These are phyloP conservation scores for Metroxylon sagu DNA, from an alignment of 176 grass and related monocot genomes.

Conservation along the genomic window DNA sequence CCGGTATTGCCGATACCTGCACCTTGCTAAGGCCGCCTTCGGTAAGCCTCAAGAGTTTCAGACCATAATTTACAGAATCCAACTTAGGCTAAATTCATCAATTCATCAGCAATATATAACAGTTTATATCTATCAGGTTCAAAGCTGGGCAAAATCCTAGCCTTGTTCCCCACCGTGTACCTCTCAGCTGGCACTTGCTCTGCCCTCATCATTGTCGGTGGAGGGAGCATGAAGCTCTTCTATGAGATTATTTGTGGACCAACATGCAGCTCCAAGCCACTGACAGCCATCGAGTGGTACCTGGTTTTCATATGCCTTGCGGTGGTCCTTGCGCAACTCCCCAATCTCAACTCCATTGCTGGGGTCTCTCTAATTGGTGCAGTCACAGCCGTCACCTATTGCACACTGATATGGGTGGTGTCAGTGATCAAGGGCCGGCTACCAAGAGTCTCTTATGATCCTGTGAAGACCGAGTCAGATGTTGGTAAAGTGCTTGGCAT, in stretches of 20 bases:
- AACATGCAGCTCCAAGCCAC: constrained; percentile 35
- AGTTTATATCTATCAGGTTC: constrained; percentile 25
- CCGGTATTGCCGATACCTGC: constrained; percentile 75
- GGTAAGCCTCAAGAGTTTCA: constrained; percentile 20
- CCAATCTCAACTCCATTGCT: constrained; percentile 97
- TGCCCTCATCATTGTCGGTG: constrained; percentile 74
- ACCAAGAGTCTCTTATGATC: constrained; percentile 44
- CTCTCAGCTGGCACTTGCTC: constrained; percentile 90
- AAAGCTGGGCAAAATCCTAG: constrained; percentile 53
- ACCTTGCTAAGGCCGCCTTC: constrained; percentile 56
- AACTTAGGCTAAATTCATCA: too few relatives aligned
- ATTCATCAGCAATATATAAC: too few relatives aligned
- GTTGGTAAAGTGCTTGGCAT: constrained; percentile 34
- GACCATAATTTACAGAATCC: too few relatives aligned
- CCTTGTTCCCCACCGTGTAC: constrained; percentile 57
- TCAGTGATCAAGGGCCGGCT: constrained; percentile 70
- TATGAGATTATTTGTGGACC: constrained; percentile 53
- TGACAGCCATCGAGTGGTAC: constrained; percentile 89
- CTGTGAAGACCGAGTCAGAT: constrained; percentile 27
- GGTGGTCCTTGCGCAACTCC: constrained; percentile 64
- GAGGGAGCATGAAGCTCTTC: constrained; percentile 72
- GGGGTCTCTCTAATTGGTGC: constrained; percentile 67
- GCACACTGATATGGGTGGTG: constrained; percentile 80
- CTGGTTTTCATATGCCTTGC: constrained; percentile 74
- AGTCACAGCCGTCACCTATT: constrained; percentile 58